Evolutionary conservation across 2,329 filamentous ascomycete genomes (phyloP), one percentile per base, ranked within the genome.

Genomic region (Fusarium sp.): DNA sequence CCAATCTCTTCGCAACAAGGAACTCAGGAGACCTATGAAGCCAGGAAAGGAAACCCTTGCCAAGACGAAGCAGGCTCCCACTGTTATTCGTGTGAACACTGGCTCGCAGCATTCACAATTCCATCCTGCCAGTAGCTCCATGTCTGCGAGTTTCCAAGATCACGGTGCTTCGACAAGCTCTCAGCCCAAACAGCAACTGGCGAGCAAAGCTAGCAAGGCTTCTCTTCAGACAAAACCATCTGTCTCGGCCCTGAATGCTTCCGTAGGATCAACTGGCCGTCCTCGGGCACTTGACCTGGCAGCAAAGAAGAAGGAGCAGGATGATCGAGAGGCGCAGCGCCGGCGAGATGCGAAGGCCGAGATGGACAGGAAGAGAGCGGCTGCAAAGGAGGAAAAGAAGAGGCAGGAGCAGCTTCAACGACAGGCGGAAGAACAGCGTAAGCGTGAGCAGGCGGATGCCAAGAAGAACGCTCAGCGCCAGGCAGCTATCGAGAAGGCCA

Each of bases 311-410:
- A 96, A 93, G 79, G 94, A 97, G 80, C 92, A 92, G 80, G 95
- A 97, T 76, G 94, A 97, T 79, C 90, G 91, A 56, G 93, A 95
- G 73, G 90, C 91, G 16, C 92, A 95, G 77, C 90, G 92, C 58
- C 96, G 94, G 78, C 91, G 92, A 10, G 93, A 97, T 22, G 91
- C 92, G 40, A 98, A 97, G 82, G 89, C 91, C 17, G 94, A 97
- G 77, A 85, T 93, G 36, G 94, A 97, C 79, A 91, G 93, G 56
- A 94, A 95, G 83, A 89, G 93, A 67, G 89, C 90, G 56, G 90
- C 89, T 7, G 81, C 85, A 20, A 91, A 92, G 74, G 91, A 92
- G 69, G 92, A 93, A 74, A 89, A 93, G 76, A 86, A 85, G 64
- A 88, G 84, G 58, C 87, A 89, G 70, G 90, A 92, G 64, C 85